phyloP scores from a whole-genome alignment of 805 yeast genomes.

The Ogataea parapolymorpha region DNA sequence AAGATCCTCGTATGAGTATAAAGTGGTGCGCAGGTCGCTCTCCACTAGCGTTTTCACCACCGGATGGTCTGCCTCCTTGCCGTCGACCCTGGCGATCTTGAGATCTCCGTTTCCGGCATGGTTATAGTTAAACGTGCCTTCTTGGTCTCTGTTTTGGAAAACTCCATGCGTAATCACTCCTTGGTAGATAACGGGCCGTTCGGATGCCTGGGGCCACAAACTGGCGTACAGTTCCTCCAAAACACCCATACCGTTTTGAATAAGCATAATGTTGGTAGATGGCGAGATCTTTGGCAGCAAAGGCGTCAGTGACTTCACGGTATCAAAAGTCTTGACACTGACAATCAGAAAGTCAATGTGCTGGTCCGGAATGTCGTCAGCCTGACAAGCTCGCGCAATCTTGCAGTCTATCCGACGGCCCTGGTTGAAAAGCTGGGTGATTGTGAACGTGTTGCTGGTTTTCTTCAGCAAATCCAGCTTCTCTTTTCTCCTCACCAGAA shows the following conservation, averaged over 20 bases:
- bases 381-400: constrained; percentile 17
- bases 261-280: constrained; percentile 54
- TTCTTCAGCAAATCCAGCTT: constrained; percentile 21
- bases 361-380: constrained; percentile 20
- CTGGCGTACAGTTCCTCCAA: constrained; percentile 46
- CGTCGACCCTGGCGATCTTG: constrained; percentile 46
- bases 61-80: constrained; percentile 20
- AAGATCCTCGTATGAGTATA: constrained; percentile 40
- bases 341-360: constrained; percentile 46
- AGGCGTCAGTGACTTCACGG: constrained; percentile 58
- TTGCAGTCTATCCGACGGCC: constrained; percentile 10
- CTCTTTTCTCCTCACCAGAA: constrained; percentile 26
- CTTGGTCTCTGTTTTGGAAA: constrained; percentile 36
- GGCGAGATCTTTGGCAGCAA: constrained; percentile 46
- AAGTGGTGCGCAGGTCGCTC: constrained; percentile 29
- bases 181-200: constrained; percentile 59
- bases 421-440: constrained; percentile 26
- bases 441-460: constrained; percentile 18
- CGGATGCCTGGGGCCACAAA: constrained; percentile 48
- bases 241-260: constrained; percentile 89
- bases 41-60: constrained; percentile 24
- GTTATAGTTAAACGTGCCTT: constrained; percentile 40
- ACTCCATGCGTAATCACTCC: constrained; percentile 88
- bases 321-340: constrained; percentile 78
- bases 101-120: constrained; percentile 77